Conservation (phyloP, 2,329 filamentous ascomycete genomes). For the Dactylellina cionopaga region DNA sequence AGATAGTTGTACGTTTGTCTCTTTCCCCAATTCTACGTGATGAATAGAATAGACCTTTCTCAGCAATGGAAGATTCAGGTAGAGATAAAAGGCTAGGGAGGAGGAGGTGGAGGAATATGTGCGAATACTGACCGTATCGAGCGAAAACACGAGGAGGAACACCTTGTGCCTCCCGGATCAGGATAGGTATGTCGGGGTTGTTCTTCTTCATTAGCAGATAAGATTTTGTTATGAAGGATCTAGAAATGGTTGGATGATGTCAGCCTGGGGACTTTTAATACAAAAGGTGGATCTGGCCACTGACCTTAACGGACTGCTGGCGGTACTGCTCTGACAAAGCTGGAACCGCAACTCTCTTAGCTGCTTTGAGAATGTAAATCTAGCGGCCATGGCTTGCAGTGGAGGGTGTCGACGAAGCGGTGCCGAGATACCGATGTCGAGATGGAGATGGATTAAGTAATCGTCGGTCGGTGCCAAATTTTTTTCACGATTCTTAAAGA, state of each 20-base stretch:
- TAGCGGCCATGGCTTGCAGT: conserved; percentile 71
- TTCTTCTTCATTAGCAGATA: conserved; percentile 99
- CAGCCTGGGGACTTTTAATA: conserved; percentile 33
- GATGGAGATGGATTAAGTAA: no score
- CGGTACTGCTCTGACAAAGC: conserved; percentile 93
- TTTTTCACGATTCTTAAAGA: no score
- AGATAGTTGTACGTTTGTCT: conserved; percentile 71
- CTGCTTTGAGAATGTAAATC: conserved; percentile 88
- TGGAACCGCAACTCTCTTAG: conserved; percentile 97
- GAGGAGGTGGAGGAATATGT: no score
- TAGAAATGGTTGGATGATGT: conserved; percentile 60
- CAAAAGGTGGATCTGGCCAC: conserved; percentile 15
- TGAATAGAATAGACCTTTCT: conserved; percentile 4
- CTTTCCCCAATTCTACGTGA: conserved; percentile 71
- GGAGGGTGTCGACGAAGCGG: not conserved
- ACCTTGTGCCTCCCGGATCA: conserved; percentile 90
- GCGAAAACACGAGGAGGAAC: conserved; percentile 88
- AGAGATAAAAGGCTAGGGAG: no score
- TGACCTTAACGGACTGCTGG: conserved; percentile 87
- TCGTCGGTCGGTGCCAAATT: no score
- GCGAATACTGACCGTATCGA: conserved; percentile 80
- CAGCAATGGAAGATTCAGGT: not conserved
- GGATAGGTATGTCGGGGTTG: conserved; percentile 91
- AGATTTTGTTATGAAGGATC: conserved; percentile 86
- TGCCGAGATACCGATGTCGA: not conserved